Evolutionary conservation across 805 yeast species (phyloP), one percentile per base, ranked within the genome.

Genomic region (Kodamaea fukazawae): DNA sequence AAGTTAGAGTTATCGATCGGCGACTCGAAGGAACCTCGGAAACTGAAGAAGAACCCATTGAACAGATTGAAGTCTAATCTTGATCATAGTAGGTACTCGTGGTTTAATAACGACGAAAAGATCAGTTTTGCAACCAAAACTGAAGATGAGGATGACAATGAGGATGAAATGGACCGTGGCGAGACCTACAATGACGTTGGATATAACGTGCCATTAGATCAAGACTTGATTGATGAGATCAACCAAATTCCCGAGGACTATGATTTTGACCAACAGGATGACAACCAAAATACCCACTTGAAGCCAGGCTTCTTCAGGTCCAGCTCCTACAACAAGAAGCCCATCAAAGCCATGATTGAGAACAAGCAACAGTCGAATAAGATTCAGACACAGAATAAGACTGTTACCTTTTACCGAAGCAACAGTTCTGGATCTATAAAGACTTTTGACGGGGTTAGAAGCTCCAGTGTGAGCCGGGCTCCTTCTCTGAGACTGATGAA

Each of bases 201-300:
- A 12, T 29, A 35, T 15, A 20, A 35, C 16, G 20, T 23, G 15
- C 28, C 32, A 1, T 28, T 43, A 5, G 50, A 69, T 40, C 74
- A 71, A n/a, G 65, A 66, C 14, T 57, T 71, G 11, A 40, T 76
- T 14, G 80, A 75, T 46, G 81, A 76, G 51, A 73, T 72, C 34
- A 76, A 76, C 44, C 61, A 54, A 2, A 61, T 76, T 4, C 77
- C 80, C 2, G 76, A 69, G 42, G 73, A 67, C 46, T 67, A 49
- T 46, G 73, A 68, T 38, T 66, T 66, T 41, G 62, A 59, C 18
- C 65, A 63, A 16, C 49, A 55, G 25, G 46, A 50, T 8, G 17
- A 4, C 13, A n/a, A 22, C 11, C 29, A 25, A 9, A 20, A 29
- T 3, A 8, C 6, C 7, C 20, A 15, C 2, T 13, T 12, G 4